These are phyloP conservation scores for Arctium minus DNA, from an alignment of 129 eudicot species.

Conservation along the genomic window DNA sequence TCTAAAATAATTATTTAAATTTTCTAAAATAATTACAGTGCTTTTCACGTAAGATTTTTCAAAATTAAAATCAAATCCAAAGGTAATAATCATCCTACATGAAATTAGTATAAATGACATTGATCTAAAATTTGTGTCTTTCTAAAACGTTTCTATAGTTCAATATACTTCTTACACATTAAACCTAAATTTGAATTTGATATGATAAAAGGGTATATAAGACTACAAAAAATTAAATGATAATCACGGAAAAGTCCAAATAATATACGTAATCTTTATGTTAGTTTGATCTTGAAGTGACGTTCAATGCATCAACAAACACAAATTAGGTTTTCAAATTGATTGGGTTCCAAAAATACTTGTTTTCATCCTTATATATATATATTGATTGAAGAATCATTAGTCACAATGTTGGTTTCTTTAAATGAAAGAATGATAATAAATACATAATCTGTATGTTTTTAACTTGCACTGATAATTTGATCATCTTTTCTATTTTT, in stretches of 20 bases:
- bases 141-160: neutral
- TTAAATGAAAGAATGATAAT: neutral
- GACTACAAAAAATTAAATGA: neutral
- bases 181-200: neutral
- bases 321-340: constrained; percentile 9
- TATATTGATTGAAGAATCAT: neutral
- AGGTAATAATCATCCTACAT: neutral
- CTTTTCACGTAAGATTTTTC: neutral
- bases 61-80: neutral
- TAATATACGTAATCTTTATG: neutral
- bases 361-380: neutral
- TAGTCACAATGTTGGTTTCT: neutral
- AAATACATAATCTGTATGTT: neutral
- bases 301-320: constrained; percentile 4
- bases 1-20: too few species aligned
- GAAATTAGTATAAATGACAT: neutral
- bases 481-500: neutral
- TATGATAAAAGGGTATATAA: neutral
- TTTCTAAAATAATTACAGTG: neutral
- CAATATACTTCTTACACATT: neutral
- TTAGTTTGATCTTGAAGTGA: constrained; percentile 12
- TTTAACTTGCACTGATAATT: neutral
- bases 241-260: neutral
- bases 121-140: neutral
- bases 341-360: constrained; percentile 14